A percentile compares a stretch with the other conserved stretches of the same genome.
Evolutionary conservation across 2,329 filamentous ascomycete species (phyloP).

Genomic region (Aquanectria penicillioides): DNA sequence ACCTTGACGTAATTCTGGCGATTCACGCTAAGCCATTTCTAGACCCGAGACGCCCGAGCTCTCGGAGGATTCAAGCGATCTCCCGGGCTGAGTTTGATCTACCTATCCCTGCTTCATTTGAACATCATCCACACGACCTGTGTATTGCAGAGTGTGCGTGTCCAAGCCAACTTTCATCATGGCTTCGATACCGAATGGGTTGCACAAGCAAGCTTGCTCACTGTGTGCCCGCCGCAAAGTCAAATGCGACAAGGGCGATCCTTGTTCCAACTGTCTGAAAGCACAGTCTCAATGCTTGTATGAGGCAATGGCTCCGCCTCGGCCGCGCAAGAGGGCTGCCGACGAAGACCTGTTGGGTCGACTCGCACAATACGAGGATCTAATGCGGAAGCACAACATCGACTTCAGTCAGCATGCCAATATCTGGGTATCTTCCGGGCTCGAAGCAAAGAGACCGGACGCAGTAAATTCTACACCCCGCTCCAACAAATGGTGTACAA

Average conservation of each 20-base stretch:
- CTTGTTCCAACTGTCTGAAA: slow-evolving; percentile 57
- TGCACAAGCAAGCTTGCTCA: slow-evolving; percentile 32
- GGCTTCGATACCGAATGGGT: too few species aligned
- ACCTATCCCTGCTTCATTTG: background rate
- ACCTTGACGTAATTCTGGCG: too few species aligned
- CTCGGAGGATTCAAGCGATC: background rate
- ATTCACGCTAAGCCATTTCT: background rate
- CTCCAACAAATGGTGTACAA: background rate
- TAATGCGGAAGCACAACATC: slow-evolving; percentile 42
- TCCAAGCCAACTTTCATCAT: too few species aligned
- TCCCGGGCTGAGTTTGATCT: background rate
- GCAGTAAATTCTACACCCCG: background rate
- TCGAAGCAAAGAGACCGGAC: slow-evolving; percentile 13
- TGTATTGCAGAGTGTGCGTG: too few species aligned
- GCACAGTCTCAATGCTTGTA: slow-evolving; percentile 42
- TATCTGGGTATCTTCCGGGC: slow-evolving; percentile 38
- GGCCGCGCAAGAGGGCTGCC: slow-evolving; percentile 40
- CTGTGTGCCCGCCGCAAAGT: slow-evolving; percentile 36
- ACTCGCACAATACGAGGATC: slow-evolving; percentile 39
- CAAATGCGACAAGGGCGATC: slow-evolving; percentile 52
- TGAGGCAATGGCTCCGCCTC: slow-evolving; percentile 26
- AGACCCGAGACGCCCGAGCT: background rate
- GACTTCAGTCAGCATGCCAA: slow-evolving; percentile 32
- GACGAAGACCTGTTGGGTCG: slow-evolving; percentile 41
- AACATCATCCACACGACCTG: too few species aligned